Percentiles rank a stretch among this genome's conserved stretches.
Conservation (phyloP, 176 grass and related monocot genomes). For the Themeda triandra region DNA sequence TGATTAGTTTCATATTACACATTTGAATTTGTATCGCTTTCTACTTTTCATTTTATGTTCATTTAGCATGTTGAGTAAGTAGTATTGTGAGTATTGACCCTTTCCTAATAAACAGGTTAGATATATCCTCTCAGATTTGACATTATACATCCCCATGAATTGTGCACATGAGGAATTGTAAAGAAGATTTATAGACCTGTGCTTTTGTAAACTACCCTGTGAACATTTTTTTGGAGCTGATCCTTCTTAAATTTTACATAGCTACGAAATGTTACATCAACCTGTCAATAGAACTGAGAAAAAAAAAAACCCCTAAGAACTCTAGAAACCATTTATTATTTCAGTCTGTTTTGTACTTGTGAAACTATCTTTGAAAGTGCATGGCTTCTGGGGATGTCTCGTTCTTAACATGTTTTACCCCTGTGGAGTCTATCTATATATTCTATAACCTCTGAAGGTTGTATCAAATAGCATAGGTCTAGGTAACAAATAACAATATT, state of each 20-base stretch:
- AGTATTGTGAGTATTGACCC: neutral
- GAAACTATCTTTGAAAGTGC: neutral
- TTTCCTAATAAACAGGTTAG: neutral
- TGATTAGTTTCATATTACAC: neutral
- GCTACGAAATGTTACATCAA: neutral
- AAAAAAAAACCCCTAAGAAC: neutral
- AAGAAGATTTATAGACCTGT: neutral
- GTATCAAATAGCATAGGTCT: neutral
- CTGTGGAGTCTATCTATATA: neutral
- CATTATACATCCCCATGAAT: neutral
- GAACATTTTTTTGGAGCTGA: neutral
- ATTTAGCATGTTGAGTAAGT: neutral
- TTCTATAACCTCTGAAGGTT: neutral
- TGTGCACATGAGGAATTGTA: neutral
- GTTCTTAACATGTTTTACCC: neutral
- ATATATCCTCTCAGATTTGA: neutral
- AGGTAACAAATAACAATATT: neutral
- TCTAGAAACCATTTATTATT: neutral
- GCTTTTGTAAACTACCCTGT: neutral
- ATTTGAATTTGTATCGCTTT: neutral
- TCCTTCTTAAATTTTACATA: neutral
- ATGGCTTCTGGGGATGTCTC: neutral
- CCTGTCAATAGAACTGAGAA: neutral
- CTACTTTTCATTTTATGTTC: constrained; percentile 6
- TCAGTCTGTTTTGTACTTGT: neutral